Evolutionary conservation across 208 protist genomes (phyloP), one percentile per base, ranked within the genome.

Genomic region (Trypanosomatidae sp.): DNA sequence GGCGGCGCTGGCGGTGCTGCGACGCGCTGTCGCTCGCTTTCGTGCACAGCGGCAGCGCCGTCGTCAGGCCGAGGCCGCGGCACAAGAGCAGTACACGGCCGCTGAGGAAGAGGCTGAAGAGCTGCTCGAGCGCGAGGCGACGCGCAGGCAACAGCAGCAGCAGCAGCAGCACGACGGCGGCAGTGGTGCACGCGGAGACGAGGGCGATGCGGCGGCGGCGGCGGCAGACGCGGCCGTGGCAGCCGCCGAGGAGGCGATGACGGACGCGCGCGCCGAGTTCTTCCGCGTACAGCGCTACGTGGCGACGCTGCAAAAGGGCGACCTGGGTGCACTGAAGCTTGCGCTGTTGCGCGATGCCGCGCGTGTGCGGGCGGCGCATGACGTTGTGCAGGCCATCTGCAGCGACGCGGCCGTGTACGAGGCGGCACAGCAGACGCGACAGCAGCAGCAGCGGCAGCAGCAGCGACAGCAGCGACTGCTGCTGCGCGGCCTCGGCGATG

Each of bases 71-170:
- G n/a, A n/a, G n/a, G n/a, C n/a, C n/a, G n/a, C n/a, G n/a, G n/a
- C n/a, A n/a, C n/a, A n/a, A n/a, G n/a, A n/a, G n/a, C n/a, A n/a
- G n/a, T n/a, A n/a, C n/a, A n/a, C n/a, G n/a, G n/a, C n/a, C n/a
- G n/a, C n/a, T n/a, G n/a, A n/a, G n/a, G n/a, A n/a, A n/a, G n/a
- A 90, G 54, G 68, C 64, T 15, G 80, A 93, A 35, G 77, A 84
- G 23, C 61, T 86, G 33, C 53, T 88, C 4, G 71, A 80, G 6
- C 57, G 64, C 37, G 66, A 67, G 43, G 50, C 41, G 2, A 24
- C 30, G 0, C 33, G n/a, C n/a, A n/a, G n/a, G n/a, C n/a, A n/a
- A n/a, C n/a, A n/a, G n/a, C n/a, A 55, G 5, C 15, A 39, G 16
- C 47, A 66, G 46, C 44, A 52, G n/a, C 40, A 22, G 28, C 33